Evolutionary conservation across 495 filamentous ascomycete species (phyloP), one percentile per base, ranked within the genome.

Genomic region (Neurospora intermedia): DNA sequence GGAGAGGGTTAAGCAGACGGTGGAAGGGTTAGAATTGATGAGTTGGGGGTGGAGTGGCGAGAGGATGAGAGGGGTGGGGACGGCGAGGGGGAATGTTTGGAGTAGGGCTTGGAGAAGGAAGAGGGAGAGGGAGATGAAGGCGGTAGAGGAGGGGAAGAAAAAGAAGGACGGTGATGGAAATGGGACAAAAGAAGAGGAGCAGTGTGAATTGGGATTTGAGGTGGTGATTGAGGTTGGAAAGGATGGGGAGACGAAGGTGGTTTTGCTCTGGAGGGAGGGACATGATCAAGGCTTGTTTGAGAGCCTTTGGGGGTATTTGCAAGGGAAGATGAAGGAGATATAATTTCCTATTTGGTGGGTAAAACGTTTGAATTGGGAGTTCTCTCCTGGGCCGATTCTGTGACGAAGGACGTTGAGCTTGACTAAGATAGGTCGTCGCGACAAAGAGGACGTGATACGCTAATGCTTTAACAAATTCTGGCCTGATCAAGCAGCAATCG

Each of bases 271-370:
- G 95, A 79, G 92, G 10, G 89, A 90, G 75, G 95, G 95, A 7
- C 83, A 81, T 9, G 93, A 98, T 71, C 82, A 85, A 6, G 87
- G 90, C 7, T 74, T 97, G 4, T 98, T 96, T 80, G 93, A 97
- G 82, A 97, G 94, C 77, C 92, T 98, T 74, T 91, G 90, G 72
- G 94, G 93, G 0, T 92, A 94, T 87, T 70, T 97, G 9, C 74
- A 75, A 18, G 74, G 76, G 0, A 79, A 76, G 41, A 62, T 82
- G 13, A 75, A 77, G 46, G 73, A 73, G 1, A 31, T 62, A 6
- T 31, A 59, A 3, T 8, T 8, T 20, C 4, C 0, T 4, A 9
- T 4, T 4, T n/a, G 16, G 18, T 6, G 6, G 15, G 7, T 6
- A 6, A 43, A 7, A 43, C 5, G 5, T 43, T 31, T 2, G 27